These are phyloP conservation scores for Phalaenopsis hybrid DNA, from an alignment of 116 monocot genomes.

Conservation along the genomic window DNA sequence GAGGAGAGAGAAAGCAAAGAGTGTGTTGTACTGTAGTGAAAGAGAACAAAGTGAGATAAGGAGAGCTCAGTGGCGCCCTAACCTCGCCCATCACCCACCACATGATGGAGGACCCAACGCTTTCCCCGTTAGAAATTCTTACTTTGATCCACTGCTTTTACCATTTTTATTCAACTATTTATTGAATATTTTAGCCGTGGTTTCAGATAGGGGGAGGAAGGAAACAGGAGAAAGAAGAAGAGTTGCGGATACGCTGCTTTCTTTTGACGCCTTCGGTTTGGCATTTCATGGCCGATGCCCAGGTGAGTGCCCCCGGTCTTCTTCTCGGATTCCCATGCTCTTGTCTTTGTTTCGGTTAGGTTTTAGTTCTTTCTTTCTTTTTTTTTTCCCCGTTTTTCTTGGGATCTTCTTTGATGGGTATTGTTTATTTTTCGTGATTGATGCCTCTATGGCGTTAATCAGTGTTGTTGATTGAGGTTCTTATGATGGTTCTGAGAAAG, in stretches of 20 bases:
- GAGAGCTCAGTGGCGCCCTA: not conserved
- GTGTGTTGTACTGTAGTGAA: not conserved
- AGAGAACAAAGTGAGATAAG: not conserved
- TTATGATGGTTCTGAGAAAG: not conserved
- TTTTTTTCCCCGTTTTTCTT: not conserved
- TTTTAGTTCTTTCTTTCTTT: not conserved
- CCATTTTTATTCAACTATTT: not conserved
- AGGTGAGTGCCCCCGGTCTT: constrained; percentile 16
- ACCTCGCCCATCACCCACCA: not conserved
- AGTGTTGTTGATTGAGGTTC: constrained; percentile 7
- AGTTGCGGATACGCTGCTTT: not conserved
- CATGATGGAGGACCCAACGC: not conserved
- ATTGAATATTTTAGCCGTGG: not conserved
- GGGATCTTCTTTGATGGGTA: not conserved
- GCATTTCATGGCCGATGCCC: constrained; percentile 18
- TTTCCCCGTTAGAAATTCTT: not conserved
- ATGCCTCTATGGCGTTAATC: constrained; percentile 7
- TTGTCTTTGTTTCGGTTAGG: not conserved
- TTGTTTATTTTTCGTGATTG: constrained; percentile 13
- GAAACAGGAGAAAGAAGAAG: not conserved
- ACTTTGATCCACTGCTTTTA: constrained; percentile 5
- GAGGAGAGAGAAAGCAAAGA: not conserved
- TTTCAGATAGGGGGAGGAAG: not conserved
- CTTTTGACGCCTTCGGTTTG: not conserved
- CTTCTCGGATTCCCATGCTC: not conserved